A percentile compares a stretch with the other conserved stretches of the same genome.
Conservation (phyloP, 176 grass and related monocot species). For the Avena sativa region DNA sequence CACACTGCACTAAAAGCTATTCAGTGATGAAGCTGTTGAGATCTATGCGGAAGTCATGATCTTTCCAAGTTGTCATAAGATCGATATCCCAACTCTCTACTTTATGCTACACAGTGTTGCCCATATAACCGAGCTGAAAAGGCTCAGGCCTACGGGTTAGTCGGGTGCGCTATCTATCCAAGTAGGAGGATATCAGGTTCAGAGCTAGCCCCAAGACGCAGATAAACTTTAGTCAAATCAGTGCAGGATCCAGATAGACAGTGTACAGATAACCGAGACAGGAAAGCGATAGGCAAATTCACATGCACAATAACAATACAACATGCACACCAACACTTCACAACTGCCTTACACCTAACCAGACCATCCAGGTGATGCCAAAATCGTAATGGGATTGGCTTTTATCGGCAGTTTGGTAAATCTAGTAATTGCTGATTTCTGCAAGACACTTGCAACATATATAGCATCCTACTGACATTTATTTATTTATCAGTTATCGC, state of each 20-base stretch:
- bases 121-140: not conserved
- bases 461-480: not conserved
- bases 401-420: not conserved
- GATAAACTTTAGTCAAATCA: not conserved
- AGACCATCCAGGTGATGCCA: not conserved
- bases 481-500: not conserved
- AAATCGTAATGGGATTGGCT: not conserved
- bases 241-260: not conserved
- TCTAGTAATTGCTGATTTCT: not conserved
- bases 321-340: conserved; percentile 17
- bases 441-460: not conserved
- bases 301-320: not conserved
- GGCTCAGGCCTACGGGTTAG: not conserved
- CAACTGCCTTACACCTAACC: not conserved
- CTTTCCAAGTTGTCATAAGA: conserved; percentile 11
- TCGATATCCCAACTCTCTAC: not conserved
- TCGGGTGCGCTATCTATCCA: not conserved
- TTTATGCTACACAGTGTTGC: conserved; percentile 36
- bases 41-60: conserved; percentile 42
- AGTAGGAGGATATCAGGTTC: not conserved
- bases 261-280: conserved; percentile 3
- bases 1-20: not conserved
- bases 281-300: conserved; percentile 11
- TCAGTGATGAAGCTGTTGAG: conserved; percentile 41
- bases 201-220: not conserved